These are phyloP conservation scores for Sesbania bispinosa DNA, from an alignment of 306 rosid genomes.

Conservation along the genomic window DNA sequence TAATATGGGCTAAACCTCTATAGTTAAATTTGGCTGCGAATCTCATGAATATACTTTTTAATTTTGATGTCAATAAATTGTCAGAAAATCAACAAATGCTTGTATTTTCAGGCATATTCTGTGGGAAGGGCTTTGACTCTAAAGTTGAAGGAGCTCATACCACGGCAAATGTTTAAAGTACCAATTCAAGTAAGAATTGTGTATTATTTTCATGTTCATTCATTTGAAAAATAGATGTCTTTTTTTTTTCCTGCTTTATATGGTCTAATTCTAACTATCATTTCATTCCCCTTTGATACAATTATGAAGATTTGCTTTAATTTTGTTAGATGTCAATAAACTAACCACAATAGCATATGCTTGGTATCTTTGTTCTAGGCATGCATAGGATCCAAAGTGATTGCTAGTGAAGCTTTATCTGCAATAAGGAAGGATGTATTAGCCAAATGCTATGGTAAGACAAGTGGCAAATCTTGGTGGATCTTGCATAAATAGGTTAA, in stretches of 20 bases:
- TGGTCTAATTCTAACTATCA: neutral
- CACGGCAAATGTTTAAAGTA: conserved; percentile 94
- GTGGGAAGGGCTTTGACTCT: conserved; percentile 92
- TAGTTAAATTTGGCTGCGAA: conserved; percentile 6
- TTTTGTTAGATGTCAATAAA: neutral
- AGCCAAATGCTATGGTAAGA: conserved; percentile 91
- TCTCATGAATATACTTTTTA: neutral
- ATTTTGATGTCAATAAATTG: conserved; percentile 3
- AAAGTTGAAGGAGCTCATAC: conserved; percentile 95
- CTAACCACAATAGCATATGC: conserved; percentile 22
- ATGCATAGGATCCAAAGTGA: conserved; percentile 82
- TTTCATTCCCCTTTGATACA: neutral
- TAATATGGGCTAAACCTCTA: neutral
- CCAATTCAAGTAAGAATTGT: conserved; percentile 75
- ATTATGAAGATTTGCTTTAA: neutral
- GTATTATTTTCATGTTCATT: conserved; percentile 1
- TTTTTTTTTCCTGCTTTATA: conserved; percentile 4
- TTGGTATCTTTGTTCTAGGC: conserved; percentile 49
- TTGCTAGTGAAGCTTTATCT: conserved; percentile 87
- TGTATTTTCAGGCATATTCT: conserved; percentile 68
- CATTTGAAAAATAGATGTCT: neutral
- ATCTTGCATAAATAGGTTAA: neutral
- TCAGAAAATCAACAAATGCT: conserved; percentile 19
- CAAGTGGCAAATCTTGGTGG: neutral
- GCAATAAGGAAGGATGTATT: conserved; percentile 93